These are phyloP conservation scores for Chaetomium sp. DNA, from an alignment of 2,329 filamentous ascomycete genomes.

Conservation along the genomic window DNA sequence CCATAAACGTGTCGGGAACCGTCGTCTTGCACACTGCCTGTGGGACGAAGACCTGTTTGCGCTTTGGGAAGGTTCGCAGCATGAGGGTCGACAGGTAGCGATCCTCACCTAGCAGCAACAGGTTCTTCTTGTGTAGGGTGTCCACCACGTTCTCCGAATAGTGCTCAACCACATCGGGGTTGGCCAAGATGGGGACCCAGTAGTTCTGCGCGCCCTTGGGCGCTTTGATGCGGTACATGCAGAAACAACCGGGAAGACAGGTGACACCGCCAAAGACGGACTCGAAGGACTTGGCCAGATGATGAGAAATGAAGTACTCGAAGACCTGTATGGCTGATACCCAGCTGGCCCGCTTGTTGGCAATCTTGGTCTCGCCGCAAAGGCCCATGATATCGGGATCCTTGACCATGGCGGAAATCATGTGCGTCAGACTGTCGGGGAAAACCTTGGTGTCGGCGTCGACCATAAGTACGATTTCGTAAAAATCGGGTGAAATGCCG, in stretches of 20 bases:
- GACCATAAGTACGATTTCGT: constrained; percentile 97
- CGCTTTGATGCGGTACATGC: constrained; percentile 99
- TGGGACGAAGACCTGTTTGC: constrained; percentile 97
- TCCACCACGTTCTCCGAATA: constrained; percentile 99
- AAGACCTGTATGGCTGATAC: constrained; percentile 98
- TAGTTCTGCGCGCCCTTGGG: constrained; percentile 98
- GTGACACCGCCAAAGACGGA: constrained; percentile 98
- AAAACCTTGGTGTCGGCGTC: constrained; percentile 99
- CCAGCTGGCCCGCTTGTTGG: constrained; percentile 93
- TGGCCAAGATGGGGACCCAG: constrained; percentile 97
- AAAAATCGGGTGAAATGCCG: constrained; percentile 95
- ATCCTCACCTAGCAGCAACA: constrained; percentile 87
- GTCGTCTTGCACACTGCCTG: constrained; percentile 99
- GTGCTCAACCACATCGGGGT: constrained; percentile 97
- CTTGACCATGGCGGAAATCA: constrained; percentile 98
- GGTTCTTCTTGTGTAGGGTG: constrained; percentile 95
- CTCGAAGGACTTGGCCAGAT: constrained; percentile 94
- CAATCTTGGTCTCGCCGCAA: constrained; percentile 98
- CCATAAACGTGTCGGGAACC: constrained; percentile 86
- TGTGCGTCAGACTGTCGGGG: constrained; percentile 95
- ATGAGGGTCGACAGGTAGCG: constrained; percentile 94
- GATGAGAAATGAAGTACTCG: constrained; percentile 98
- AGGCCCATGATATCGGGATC: constrained; percentile 99
- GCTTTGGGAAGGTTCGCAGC: constrained; percentile 97
- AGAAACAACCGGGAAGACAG: constrained; percentile 97